Evolutionary conservation across 768 basidiomycete genomes (phyloP).

Genomic region (Boletus rubropictus): DNA sequence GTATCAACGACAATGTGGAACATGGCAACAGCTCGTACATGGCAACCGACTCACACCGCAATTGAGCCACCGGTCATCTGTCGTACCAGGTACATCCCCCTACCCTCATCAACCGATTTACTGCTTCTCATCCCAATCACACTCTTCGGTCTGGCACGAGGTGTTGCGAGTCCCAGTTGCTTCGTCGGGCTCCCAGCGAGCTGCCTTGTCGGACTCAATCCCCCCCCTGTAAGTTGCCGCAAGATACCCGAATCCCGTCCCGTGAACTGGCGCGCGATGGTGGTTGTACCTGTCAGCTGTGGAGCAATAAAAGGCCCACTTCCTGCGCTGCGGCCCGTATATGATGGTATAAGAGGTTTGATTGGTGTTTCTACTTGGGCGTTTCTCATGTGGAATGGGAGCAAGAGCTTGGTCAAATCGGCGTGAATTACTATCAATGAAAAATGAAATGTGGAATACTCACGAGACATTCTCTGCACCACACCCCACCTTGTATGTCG

Average conservation of each 20-base stretch:
- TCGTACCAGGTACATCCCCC: constrained; percentile 64
- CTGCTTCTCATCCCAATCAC: constrained; percentile 63
- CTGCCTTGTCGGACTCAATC: constrained; percentile 62
- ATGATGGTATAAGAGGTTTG: constrained; percentile 40
- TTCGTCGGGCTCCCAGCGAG: constrained; percentile 65
- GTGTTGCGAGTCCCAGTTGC: constrained; percentile 41
- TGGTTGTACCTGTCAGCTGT: constrained; percentile 68
- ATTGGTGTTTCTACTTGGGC: constrained; percentile 51
- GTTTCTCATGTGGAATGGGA: constrained; percentile 43
- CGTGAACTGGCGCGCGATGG: constrained; percentile 71
- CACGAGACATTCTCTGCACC: constrained; percentile 83
- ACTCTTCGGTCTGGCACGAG: constrained; percentile 68
- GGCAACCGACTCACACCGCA: constrained; percentile 16
- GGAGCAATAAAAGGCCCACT: constrained; percentile 33
- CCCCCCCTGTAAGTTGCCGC: constrained; percentile 63
- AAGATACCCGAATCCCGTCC: constrained; percentile 40
- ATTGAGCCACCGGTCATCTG: constrained; percentile 53
- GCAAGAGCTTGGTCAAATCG: constrained; percentile 43
- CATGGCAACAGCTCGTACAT: not conserved
- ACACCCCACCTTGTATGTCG: constrained; percentile 62
- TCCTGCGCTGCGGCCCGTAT: constrained; percentile 36
- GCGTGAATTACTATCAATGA: constrained; percentile 4
- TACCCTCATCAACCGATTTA: constrained; percentile 63
- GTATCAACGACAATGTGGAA: not conserved
- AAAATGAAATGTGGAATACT: constrained; percentile 26